These are phyloP conservation scores for Populus alba DNA, from an alignment of 345 rosid species.

Conservation along the genomic window DNA sequence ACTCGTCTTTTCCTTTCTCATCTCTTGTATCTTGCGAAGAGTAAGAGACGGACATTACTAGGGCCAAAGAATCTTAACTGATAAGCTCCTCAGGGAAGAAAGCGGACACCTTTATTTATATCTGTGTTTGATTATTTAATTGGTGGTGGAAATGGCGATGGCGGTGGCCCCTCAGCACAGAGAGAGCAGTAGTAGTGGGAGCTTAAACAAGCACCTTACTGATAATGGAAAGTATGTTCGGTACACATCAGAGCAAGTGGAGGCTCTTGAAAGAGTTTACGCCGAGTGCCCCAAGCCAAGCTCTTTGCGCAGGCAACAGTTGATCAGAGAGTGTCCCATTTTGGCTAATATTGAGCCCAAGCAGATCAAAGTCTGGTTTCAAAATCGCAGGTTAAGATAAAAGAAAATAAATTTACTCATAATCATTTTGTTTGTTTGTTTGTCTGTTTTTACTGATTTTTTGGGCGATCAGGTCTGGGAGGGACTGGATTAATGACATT, in stretches of 20 bases:
- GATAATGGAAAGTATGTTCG: conserved; percentile 91
- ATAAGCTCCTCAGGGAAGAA: conserved; percentile 8
- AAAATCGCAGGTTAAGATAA: conserved; percentile 70
- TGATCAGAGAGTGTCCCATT: conserved; percentile 95
- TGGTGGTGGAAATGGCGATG: conserved; percentile 66
- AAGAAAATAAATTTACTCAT: background rate
- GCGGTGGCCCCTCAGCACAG: conserved; percentile 47
- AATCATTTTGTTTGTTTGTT: background rate
- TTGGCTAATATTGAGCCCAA: conserved; percentile 92
- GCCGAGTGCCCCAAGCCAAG: conserved; percentile 98
- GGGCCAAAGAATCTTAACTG: conserved; percentile 23
- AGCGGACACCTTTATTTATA: conserved; percentile 2
- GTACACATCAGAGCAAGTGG: conserved; percentile 97
- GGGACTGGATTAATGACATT: background rate
- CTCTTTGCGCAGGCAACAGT: conserved; percentile 90
- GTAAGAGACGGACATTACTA: conserved; percentile 44
- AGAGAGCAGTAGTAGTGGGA: conserved; percentile 83
- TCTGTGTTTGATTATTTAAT: background rate
- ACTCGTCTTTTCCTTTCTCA: conserved; percentile 5
- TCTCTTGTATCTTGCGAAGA: conserved; percentile 13
- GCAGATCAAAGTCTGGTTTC: conserved; percentile 99
- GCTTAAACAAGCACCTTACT: conserved; percentile 66
- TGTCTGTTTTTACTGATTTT: background rate
- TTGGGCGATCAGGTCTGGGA: background rate
- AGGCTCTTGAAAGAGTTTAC: conserved; percentile 95